Conservation (phyloP, 345 rosid species). For the Eucalyptus shirleyi region DNA sequence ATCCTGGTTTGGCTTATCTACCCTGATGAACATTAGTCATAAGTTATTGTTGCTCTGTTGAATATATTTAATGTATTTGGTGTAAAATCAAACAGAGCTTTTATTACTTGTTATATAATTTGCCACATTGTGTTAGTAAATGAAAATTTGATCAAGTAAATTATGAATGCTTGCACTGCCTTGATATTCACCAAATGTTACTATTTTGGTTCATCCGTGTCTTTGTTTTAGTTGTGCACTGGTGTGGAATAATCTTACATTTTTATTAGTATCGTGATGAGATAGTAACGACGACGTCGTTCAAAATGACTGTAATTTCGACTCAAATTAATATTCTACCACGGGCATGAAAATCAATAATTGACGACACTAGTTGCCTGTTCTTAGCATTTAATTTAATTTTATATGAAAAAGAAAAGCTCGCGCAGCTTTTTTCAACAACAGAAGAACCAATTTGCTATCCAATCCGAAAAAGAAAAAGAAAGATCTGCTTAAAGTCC, state of each 20-base stretch:
- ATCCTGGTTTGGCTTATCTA: too few relatives aligned
- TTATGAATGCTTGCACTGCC: not conserved
- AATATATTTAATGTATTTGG: not conserved
- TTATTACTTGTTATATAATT: not conserved
- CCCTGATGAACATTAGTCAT: not conserved
- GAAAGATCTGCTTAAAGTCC: too few relatives aligned
- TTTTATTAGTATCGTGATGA: not conserved
- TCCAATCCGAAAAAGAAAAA: too few relatives aligned
- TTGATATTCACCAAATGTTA: not conserved
- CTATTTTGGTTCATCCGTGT: not conserved
- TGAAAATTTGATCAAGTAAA: not conserved
- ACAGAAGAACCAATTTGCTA: too few relatives aligned
- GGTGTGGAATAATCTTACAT: not conserved
- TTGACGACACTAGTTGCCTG: not conserved
- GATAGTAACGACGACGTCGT: rapidly evolving
- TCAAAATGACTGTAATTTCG: not conserved
- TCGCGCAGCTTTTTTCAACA: not conserved
- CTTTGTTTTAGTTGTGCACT: not conserved
- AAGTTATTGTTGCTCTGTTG: not conserved
- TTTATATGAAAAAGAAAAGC: not conserved
- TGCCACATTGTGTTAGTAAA: not conserved
- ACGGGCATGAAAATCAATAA: rapidly evolving
- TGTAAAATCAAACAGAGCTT: not conserved
- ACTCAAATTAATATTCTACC: not conserved
- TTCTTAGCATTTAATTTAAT: not conserved